Evolutionary conservation across 192 early-diverging fungal species (phyloP), one percentile per base, ranked within the genome.

Genomic region (Helicostylum pulchrum): DNA sequence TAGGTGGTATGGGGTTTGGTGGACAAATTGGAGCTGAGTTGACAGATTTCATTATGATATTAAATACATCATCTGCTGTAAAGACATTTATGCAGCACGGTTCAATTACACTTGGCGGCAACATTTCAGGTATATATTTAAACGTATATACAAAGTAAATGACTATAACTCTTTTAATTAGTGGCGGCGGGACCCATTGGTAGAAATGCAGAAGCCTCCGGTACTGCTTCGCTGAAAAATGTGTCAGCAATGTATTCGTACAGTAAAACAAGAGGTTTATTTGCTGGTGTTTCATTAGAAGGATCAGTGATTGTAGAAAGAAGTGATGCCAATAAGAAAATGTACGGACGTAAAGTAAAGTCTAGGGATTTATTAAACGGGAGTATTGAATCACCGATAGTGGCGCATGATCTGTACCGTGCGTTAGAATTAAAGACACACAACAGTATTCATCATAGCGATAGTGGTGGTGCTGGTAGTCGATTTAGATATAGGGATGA

Each of bases 261-360:
- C 73, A 80, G 89, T 68, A 93, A 95, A 67, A 83, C 91, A 14
- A 87, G 87, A 70, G 95, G 95, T 5, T 81, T 98, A 63, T 96
- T 96, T 84, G 94, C 90, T n/a, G 95, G 78, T 30, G 78, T 81
- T 7, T 81, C 80, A 17, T 61, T 81, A 36, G 80, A 81, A 61
- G 82, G 95, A 67, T 88, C 78, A 77, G 97, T 98, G 71, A 87
- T 85, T 44, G 84, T 80, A 6, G 74, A 72, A 65, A 97, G 87
- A 65, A 95, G 97, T 78, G 92, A 99, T 2, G 95, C 97, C 67
- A 99, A 92, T 26, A 88, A 88, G 67, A 96, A 99, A 4, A 95
- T 95, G 96, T 96, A 99, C 68, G 87, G 91, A 47, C 76, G 83
- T 51, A 82, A 83, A 42, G 85, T 96, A 6, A 70, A 81, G 26